Conservation (phyloP, 768 basidiomycete species). For the Tricholomella constricta region DNA sequence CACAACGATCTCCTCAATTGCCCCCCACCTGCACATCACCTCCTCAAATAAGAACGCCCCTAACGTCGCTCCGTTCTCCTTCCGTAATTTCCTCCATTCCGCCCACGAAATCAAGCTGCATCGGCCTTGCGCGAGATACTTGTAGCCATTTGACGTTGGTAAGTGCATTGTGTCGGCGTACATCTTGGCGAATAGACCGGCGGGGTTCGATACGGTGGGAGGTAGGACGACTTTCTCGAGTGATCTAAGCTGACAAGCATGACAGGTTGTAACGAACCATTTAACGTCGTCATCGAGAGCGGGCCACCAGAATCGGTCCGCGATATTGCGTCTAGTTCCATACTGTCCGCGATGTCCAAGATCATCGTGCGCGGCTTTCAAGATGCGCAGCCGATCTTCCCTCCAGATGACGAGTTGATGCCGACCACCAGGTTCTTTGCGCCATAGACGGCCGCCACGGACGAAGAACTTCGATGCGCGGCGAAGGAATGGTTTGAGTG, state of each 20-base stretch:
- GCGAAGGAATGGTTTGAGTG: not conserved
- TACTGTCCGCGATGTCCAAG: constrained; percentile 18
- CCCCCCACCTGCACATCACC: constrained; percentile 40
- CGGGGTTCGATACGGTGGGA: constrained; percentile 25
- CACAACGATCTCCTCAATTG: no score
- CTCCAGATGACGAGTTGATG: constrained; percentile 24
- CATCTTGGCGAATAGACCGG: constrained; percentile 25
- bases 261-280: constrained; percentile 35
- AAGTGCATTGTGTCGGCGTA: constrained; percentile 33
- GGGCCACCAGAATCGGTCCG: constrained; percentile 24
- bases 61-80: constrained; percentile 21
- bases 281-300: constrained; percentile 24
- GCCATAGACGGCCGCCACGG: not conserved
- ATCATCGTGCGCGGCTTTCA: constrained; percentile 25
- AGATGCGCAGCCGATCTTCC: constrained; percentile 14
- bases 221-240: constrained; percentile 25
- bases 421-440: constrained; percentile 5
- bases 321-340: not conserved
- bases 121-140: constrained; percentile 25
- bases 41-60: constrained; percentile 29
- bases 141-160: constrained; percentile 20
- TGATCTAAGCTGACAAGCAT: constrained; percentile 30
- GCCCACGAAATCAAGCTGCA: constrained; percentile 24
- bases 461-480: not conserved
- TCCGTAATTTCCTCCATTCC: constrained; percentile 21